Evolutionary conservation across 805 yeast genomes (phyloP).

Genomic region (Ogataea trehaloabstinens): DNA sequence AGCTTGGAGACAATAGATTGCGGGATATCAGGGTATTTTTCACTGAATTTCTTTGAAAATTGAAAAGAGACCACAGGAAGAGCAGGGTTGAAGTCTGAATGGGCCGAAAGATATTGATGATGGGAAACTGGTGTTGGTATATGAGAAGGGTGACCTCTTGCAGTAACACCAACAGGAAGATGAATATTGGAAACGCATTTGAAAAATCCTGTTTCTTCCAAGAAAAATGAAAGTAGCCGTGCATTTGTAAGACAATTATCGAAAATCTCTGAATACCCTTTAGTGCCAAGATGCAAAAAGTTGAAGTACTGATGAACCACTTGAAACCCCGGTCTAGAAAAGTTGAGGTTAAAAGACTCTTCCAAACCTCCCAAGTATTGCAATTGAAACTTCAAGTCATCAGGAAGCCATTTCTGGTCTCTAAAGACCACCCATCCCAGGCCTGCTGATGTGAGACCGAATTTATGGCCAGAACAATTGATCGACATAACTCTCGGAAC

Average conservation of each 20-base stretch:
- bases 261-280: slow-evolving; percentile 69
- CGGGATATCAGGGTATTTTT: slow-evolving; percentile 74
- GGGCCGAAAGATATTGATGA: slow-evolving; percentile 24
- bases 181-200: slow-evolving; percentile 79
- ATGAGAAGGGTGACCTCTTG: slow-evolving; percentile 24
- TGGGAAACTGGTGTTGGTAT: slow-evolving; percentile 15
- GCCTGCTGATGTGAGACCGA: slow-evolving; percentile 88
- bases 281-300: slow-evolving; percentile 64
- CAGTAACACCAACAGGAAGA: slow-evolving; percentile 44
- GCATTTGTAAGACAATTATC: slow-evolving; percentile 68
- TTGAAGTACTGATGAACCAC: slow-evolving; percentile 86
- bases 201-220: slow-evolving; percentile 64
- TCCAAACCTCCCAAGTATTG: slow-evolving; percentile 87
- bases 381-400: slow-evolving; percentile 70
- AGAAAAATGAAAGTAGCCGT: slow-evolving; percentile 57
- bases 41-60: slow-evolving; percentile 55
- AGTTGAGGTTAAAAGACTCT: slow-evolving; percentile 81
- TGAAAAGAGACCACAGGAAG: slow-evolving; percentile 89
- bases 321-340: slow-evolving; percentile 91
- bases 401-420: slow-evolving; percentile 60
- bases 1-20: slow-evolving; percentile 72
- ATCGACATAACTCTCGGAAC: slow-evolving; percentile 76
- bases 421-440: slow-evolving; percentile 92
- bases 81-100: slow-evolving; percentile 62
- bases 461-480: slow-evolving; percentile 91